Conservation (phyloP, 345 rosid species). For the Pugionium cornutum region DNA sequence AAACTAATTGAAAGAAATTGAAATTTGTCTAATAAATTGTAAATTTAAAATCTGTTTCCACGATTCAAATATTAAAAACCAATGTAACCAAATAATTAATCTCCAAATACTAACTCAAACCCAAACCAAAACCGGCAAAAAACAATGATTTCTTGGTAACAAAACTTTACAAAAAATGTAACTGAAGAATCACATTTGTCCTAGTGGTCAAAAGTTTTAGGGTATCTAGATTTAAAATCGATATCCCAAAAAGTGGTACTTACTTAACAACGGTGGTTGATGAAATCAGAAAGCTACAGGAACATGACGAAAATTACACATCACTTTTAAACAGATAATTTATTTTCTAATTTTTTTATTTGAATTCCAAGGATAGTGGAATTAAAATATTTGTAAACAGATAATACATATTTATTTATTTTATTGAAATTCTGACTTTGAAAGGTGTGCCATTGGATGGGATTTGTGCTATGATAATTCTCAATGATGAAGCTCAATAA, state of each 20-base stretch:
- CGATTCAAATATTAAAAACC: too few relatives aligned
- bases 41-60: too few relatives aligned
- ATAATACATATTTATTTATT: constrained; percentile 10
- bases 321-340: constrained; percentile 18
- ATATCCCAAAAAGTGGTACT: constrained; percentile 1
- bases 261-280: constrained; percentile 14
- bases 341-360: background rate
- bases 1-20: too few relatives aligned
- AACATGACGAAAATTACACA: constrained; percentile 30
- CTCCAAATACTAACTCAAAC: too few relatives aligned
- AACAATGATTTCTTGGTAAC: too few relatives aligned
- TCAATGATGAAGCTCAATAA: constrained; percentile 19
- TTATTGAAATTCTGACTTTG: constrained; percentile 21
- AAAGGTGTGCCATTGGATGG: constrained; percentile 42
- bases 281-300: constrained; percentile 31
- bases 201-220: constrained; percentile 4
- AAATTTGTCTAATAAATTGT: too few relatives aligned
- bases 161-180: too few relatives aligned
- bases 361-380: background rate
- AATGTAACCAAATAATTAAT: too few relatives aligned
- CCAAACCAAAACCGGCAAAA: too few relatives aligned
- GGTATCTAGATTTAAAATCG: background rate
- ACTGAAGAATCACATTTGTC: too few relatives aligned
- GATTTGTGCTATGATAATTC: constrained; percentile 5
- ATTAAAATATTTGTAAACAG: constrained; percentile 6